Evolutionary conservation across 306 rosid genomes (phyloP).

Genomic region (Herpetospermum pedunculosum): DNA sequence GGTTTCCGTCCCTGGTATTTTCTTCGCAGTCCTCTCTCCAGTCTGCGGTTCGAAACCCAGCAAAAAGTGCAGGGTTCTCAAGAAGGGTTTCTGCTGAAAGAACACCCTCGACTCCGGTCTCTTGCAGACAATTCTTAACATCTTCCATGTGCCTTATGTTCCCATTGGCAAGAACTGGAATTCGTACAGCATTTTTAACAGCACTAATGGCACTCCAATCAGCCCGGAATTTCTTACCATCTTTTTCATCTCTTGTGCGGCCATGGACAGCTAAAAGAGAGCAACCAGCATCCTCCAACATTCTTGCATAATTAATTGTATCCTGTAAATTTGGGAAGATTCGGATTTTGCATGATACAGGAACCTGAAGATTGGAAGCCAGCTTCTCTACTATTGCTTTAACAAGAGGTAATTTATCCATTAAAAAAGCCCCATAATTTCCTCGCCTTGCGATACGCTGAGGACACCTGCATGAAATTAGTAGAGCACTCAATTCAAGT

Average conservation of each 20-base stretch:
- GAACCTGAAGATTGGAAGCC: slow-evolving; percentile 67
- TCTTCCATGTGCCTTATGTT: slow-evolving; percentile 47
- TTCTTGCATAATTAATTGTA: slow-evolving; percentile 69
- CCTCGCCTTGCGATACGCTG: slow-evolving; percentile 90
- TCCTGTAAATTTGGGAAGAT: slow-evolving; percentile 73
- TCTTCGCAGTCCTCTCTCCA: slow-evolving; percentile 39
- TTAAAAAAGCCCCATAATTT: slow-evolving; percentile 85
- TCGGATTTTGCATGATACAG: slow-evolving; percentile 91
- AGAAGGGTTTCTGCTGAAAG: slow-evolving; percentile 72
- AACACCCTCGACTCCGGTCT: slow-evolving; percentile 43
- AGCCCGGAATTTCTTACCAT: slow-evolving; percentile 76
- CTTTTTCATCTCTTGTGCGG: slow-evolving; percentile 83
- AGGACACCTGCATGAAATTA: slow-evolving; percentile 57
- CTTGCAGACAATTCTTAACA: slow-evolving; percentile 26
- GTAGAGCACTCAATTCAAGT: not conserved
- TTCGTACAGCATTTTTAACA: slow-evolving; percentile 59
- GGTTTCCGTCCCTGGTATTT: slow-evolving; percentile 25
- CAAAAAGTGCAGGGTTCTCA: slow-evolving; percentile 89
- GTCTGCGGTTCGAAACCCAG: slow-evolving; percentile 66
- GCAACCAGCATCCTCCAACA: slow-evolving; percentile 94
- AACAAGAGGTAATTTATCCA: slow-evolving; percentile 88
- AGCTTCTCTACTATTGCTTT: slow-evolving; percentile 71
- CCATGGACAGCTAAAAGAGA: slow-evolving; percentile 88
- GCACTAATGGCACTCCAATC: slow-evolving; percentile 83
- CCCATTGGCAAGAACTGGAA: slow-evolving; percentile 56